These are phyloP conservation scores for Coemansia sp. DNA, from an alignment of 192 early-diverging fungal species.

Conservation along the genomic window DNA sequence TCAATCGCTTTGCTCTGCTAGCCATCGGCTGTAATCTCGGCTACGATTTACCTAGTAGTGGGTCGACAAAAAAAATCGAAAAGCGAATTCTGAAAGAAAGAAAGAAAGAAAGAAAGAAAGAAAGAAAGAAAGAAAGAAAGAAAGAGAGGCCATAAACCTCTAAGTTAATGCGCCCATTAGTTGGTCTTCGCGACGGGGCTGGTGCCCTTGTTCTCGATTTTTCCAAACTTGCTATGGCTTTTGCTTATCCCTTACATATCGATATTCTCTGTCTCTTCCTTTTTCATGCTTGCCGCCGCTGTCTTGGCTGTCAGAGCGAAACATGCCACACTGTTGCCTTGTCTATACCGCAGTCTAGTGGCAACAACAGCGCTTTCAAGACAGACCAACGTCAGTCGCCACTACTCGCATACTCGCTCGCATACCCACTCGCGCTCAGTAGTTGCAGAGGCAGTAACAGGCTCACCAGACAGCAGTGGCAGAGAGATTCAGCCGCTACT, in stretches of 20 bases:
- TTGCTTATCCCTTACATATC: neutral
- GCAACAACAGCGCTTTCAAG: neutral
- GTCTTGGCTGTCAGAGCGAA: neutral
- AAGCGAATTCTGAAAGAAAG: neutral
- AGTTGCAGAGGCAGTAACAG: neutral
- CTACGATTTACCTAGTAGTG: no score
- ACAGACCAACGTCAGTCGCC: neutral
- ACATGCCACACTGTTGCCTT: no score
- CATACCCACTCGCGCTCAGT: neutral
- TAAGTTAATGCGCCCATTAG: no score
- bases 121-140: no score
- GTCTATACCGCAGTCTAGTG: neutral
- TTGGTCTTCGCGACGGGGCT: no score
- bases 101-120: neutral
- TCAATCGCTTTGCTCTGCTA: conserved; percentile 10
- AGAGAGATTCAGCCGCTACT: neutral
- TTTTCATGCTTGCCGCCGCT: neutral
- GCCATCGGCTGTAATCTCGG: neutral
- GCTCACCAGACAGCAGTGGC: neutral
- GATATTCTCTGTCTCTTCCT: no score
- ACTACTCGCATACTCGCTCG: conserved; percentile 2
- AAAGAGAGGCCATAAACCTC: no score
- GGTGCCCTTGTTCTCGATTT: no score
- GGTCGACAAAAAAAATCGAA: neutral
- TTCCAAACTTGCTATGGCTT: no score